These are phyloP conservation scores for Penicillium sp. DNA, from an alignment of 2,329 filamentous ascomycete species.

Conservation along the genomic window DNA sequence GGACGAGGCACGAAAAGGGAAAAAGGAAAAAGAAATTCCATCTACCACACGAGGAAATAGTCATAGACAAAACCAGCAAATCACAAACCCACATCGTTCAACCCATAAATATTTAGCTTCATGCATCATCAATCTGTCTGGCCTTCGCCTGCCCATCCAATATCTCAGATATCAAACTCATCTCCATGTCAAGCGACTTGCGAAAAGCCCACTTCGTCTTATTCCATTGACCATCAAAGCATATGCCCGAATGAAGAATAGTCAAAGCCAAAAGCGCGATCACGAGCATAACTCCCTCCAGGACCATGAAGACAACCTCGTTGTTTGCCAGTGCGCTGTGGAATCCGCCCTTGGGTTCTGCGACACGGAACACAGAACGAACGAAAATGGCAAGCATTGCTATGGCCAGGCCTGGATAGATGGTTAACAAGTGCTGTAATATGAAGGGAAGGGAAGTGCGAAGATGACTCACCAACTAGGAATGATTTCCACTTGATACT, in stretches of 20 bases:
- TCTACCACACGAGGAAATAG: neutral
- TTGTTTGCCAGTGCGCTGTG: constrained; percentile 47
- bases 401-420: neutral
- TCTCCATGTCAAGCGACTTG: neutral
- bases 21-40: neutral
- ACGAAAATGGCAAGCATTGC: constrained; percentile 37
- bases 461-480: neutral
- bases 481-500: neutral
- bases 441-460: neutral
- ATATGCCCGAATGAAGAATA: neutral
- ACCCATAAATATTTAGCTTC: neutral
- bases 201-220: neutral
- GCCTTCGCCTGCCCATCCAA: neutral
- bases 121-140: neutral
- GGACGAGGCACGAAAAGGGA: neutral
- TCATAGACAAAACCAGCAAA: neutral
- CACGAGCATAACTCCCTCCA: constrained; percentile 52
- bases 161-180: neutral
- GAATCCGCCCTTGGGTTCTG: constrained; percentile 50
- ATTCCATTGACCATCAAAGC: neutral
- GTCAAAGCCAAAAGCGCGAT: constrained; percentile 7
- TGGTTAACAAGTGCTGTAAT: neutral
- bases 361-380: constrained; percentile 50
- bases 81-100: too few species aligned
- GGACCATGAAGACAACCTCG: constrained; percentile 48